Base-by-base conservation (phyloP, 805 yeast genomes). In the Starmera quercuum region DNA sequence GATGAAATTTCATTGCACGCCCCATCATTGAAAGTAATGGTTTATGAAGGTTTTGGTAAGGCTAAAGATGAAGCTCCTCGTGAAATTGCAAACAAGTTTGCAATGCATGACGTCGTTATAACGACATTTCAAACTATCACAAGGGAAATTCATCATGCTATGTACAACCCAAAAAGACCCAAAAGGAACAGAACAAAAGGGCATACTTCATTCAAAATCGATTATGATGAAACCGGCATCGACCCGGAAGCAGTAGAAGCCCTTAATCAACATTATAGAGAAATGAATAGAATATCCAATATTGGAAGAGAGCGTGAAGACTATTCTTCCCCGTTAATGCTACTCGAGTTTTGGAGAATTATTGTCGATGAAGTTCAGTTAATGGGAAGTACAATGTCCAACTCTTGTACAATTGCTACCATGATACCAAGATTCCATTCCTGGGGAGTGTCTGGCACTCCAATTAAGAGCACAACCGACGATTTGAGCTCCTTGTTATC, bases 361-460 rank as follows among this genome's bases (percentile, higher is more conserved):
- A 72, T 90, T 0, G 59, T 92, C 25, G 98, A 92, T 60, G 98
- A 92, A 54, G 97, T 85, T 2, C 98, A 92, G 58, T 83, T 88
- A 88, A 82, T 92, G 4, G 77, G 85, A 7, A 69, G 73, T 4
- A 79, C 79, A 16, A 67, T 75, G 4, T 73, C 90, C 1, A 73
- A 83, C 33, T 85, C 92, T 2, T 86, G 95, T 15, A 76, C 73
- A 36, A 83, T 87, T 36, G 86, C 95, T 0, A 65, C 83, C 3
- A 60, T 83, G 24, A 73, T 92, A 18, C 90, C 95, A 5, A 66
- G 95, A 33, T 72, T 75, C 30, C 97, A 92, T 58, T 77, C 95
- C 0, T 92, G 97, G 97, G 97, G 95, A 12, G 96, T 88, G 1
- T 84, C 95, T 1, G 98, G 98, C 6, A 92, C 98, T 0, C 95